These are phyloP conservation scores for Kuraishia piskuri DNA, from an alignment of 805 yeast genomes.

Conservation along the genomic window DNA sequence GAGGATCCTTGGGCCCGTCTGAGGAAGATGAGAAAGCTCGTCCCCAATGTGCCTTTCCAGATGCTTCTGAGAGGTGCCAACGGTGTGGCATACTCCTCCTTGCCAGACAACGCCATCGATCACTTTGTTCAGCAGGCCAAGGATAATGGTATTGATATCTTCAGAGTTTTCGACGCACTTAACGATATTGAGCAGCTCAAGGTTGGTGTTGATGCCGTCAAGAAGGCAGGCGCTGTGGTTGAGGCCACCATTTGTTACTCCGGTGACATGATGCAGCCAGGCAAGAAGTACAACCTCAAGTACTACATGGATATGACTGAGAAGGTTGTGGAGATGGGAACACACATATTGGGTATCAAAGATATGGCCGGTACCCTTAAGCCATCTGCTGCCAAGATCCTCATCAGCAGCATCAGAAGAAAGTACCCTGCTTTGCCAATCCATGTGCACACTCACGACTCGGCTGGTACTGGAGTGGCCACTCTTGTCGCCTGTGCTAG, in stretches of 20 bases:
- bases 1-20: conserved; percentile 99
- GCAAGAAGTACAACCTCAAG: conserved; percentile 91
- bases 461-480: conserved; percentile 99
- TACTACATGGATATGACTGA: conserved; percentile 82
- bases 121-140: conserved; percentile 94
- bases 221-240: conserved; percentile 97
- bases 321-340: conserved; percentile 84
- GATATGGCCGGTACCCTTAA: conserved; percentile 99
- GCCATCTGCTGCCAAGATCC: conserved; percentile 83
- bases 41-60: conserved; percentile 98
- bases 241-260: conserved; percentile 98
- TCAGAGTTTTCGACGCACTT: conserved; percentile 96
- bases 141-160: conserved; percentile 92
- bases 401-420: conserved; percentile 74
- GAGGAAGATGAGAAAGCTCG: conserved; percentile 76
- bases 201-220: conserved; percentile 97
- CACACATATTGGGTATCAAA: conserved; percentile 94
- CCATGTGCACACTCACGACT: conserved; percentile 98
- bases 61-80: conserved; percentile 99
- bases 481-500: conserved; percentile 89
- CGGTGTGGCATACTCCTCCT: conserved; percentile 96
- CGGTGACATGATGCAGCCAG: conserved; percentile 95
- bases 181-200: conserved; percentile 94
- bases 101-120: conserved; percentile 98
- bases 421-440: conserved; percentile 91